Base-by-base conservation (phyloP, 1,139 yeast species). In the Candida dubliniensis region DNA sequence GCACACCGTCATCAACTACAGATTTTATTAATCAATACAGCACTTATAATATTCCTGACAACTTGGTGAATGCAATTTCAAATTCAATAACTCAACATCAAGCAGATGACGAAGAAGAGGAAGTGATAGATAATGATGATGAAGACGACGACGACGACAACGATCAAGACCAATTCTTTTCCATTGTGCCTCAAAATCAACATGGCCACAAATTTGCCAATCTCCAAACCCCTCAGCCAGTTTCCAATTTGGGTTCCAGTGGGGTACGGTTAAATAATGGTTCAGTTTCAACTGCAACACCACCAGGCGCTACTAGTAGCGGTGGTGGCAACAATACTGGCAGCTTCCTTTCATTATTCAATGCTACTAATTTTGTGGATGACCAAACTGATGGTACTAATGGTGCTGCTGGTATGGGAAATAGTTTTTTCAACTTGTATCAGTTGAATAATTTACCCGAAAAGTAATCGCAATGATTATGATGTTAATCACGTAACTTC, bases 371-470 rank as follows among this genome's bases (percentile, higher is more conserved):
- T 13, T 42, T 32, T 32, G 42, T 30, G 42, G 60, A 63, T 40
- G 60, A 57, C 43, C 68, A 63, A 41, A 67, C 60, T 38, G 54
- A 58, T 18, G 51, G 57, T 27, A 54, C 48, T 27, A 53, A 54
- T 31, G 52, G 29, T 18, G 29, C 12, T 31, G 38, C 24, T 24
- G 36, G 36, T 12, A 14, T 30, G 6, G 51, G 50, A 36, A 60
- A 51, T 31, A 63, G 67, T 48, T 57, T 66, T 46, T 60, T 66
- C 27, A 64, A 66, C 47, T 54, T 66, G 43, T 57, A 64, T 34
- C 69, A 60, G 40, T 57, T 63, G 38, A 58, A 51, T 37, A 45
- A 41, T 40, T 35, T 35, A 12, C 23, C 38, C 12, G 38, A 35
- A 24, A 35, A 35, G 9, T 24, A 25, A 34, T n/a, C n/a, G n/a